A percentile compares a stretch with the other conserved stretches of the same genome.
Conservation (phyloP, 179 eudicot species). For the Spinacia oleracea region DNA sequence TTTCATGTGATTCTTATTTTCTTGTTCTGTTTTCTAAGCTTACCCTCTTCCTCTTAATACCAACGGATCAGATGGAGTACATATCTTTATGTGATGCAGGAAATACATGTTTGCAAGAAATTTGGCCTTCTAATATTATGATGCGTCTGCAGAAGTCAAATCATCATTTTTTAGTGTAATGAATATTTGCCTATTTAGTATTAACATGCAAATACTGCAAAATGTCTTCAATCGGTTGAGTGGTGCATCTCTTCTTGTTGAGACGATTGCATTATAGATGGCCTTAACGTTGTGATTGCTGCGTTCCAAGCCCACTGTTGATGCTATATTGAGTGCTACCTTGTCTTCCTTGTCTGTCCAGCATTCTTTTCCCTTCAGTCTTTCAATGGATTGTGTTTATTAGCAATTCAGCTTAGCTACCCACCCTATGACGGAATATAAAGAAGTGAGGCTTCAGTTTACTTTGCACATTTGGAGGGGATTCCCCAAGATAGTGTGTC, state of each 20-base stretch:
- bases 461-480: neutral
- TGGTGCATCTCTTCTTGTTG: conserved; percentile 6
- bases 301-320: neutral
- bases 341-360: neutral
- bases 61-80: neutral
- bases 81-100: neutral
- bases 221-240: neutral
- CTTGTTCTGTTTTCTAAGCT: neutral
- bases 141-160: conserved; percentile 14
- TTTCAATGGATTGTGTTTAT: neutral
- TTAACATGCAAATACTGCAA: neutral
- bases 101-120: neutral
- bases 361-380: neutral
- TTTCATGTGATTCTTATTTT: neutral
- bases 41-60: neutral
- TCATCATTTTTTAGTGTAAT: neutral
- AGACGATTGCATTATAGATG: neutral
- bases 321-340: neutral
- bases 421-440: neutral
- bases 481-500: neutral
- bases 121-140: neutral
- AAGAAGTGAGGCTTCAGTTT: neutral
- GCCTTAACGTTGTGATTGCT: neutral
- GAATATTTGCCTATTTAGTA: neutral
- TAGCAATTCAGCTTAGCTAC: neutral